These are phyloP conservation scores for Fusarium begoniae DNA, from an alignment of 2,329 filamentous ascomycete species.

Conservation along the genomic window DNA sequence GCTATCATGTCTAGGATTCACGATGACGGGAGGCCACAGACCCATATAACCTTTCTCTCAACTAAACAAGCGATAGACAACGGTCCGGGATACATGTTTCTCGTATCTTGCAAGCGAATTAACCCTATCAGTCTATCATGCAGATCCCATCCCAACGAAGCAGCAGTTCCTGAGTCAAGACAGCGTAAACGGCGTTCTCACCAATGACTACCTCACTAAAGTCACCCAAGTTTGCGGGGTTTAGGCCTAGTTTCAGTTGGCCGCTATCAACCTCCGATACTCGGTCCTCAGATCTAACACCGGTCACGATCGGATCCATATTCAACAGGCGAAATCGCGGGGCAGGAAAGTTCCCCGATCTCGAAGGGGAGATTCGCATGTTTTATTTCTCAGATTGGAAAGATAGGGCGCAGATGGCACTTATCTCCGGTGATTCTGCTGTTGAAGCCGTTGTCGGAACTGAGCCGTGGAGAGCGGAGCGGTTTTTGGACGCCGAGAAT, in stretches of 20 bases:
- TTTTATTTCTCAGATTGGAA: neutral
- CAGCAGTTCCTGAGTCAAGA: neutral
- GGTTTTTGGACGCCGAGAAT: constrained; percentile 21
- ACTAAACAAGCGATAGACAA: neutral
- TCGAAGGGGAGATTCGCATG: neutral
- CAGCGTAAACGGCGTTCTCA: neutral
- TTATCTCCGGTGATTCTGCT: neutral
- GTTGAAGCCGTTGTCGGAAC: constrained; percentile 6
- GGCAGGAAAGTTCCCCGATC: constrained; percentile 17
- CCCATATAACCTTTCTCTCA: neutral
- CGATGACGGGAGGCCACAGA: neutral
- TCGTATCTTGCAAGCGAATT: neutral
- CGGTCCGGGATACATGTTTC: neutral
- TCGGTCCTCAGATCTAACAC: constrained; percentile 23
- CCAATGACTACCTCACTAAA: neutral
- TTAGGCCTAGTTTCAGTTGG: neutral
- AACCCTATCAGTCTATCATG: constrained; percentile 6
- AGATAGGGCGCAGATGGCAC: neutral
- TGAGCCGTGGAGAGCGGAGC: neutral
- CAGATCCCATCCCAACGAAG: neutral
- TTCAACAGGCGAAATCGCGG: constrained; percentile 12
- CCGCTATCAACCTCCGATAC: neutral
- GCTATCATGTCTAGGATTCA: no score
- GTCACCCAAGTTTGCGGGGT: neutral
- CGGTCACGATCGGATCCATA: neutral